phyloP scores from a whole-genome alignment of 2,329 filamentous ascomycete species.

The Phialophora chinensis region DNA sequence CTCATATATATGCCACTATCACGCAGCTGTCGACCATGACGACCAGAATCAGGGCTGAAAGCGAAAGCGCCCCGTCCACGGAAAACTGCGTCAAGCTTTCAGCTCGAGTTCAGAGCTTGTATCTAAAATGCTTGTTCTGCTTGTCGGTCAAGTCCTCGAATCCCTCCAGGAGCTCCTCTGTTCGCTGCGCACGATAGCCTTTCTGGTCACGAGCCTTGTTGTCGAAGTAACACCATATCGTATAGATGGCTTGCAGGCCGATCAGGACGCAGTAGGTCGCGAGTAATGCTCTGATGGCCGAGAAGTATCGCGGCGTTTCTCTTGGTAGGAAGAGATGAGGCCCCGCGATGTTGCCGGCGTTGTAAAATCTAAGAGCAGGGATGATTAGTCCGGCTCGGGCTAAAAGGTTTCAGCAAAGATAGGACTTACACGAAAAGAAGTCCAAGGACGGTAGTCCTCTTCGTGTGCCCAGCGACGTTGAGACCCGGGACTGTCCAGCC shows the following conservation, averaged over 20 bases:
- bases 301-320: constrained; percentile 54
- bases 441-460: constrained; percentile 57
- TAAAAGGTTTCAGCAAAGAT: not conserved
- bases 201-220: constrained; percentile 28
- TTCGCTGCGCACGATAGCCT: constrained; percentile 17
- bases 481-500: constrained; percentile 59
- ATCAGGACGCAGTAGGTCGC: constrained; percentile 54
- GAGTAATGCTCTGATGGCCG: constrained; percentile 52
- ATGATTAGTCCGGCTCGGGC: not conserved
- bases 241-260: constrained; percentile 43
- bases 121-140: constrained; percentile 46
- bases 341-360: constrained; percentile 57
- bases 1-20: not conserved
- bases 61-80: too few species aligned
- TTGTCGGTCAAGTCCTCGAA: constrained; percentile 48
- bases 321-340: constrained; percentile 55
- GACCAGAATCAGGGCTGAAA: not conserved
- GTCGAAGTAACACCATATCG: constrained; percentile 27
- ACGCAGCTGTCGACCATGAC: not conserved
- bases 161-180: constrained; percentile 41
- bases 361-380: constrained; percentile 48
- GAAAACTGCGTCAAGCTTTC: not conserved
- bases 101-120: constrained; percentile 42
- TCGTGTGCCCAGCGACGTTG: constrained; percentile 59
- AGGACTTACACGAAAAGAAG: constrained; percentile 50